Evolutionary conservation across 805 yeast species (phyloP), one percentile per base, ranked within the genome.

Genomic region (Suhomyces pyralidae): DNA sequence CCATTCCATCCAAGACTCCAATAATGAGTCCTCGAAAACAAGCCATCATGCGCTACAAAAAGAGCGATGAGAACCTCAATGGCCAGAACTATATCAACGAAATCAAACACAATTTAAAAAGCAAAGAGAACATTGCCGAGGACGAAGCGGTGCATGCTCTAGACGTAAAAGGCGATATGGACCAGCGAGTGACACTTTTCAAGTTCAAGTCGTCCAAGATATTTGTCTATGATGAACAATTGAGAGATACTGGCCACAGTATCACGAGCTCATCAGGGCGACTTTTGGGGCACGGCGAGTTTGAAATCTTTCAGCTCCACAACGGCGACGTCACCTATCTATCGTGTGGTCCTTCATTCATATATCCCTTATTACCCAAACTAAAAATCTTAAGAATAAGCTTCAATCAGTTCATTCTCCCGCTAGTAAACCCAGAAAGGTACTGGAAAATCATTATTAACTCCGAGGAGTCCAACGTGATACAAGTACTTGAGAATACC

Each of bases 281-380:
- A 42, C 62, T 83, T n/a, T 61, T 85, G 26, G 83, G 86, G 1
- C 82, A 81, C 54, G 91, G 91, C 1, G 71, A 66, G 44, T 75
- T 85, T 49, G 82, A 83, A 58, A 70, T 85, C 1, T 85, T 82
- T 58, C 84, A 82, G 62, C 69, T 85, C 25, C 82, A 81, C 58
- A 79, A 78, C 54, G 81, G 82, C 17, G 77, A 73, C 53, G 84
- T 83, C 7, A 79, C 85, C 1, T 86, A 84, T 62, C 62, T 86
- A 40, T 80, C 83, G 10, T 86, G 90, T 68, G 91, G 88, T 0
- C 65, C 68, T n/a, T 74, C 82, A 5, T 81, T 89, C 38, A 80
- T 88, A 1, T 88, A 88, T 62, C 96, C 96, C 3, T 79, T 89
- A 12, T 69, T 89, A 49, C 89, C 90, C 3, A 81, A 78, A 55